Evolutionary conservation across 2,329 filamentous ascomycete genomes (phyloP).

Genomic region (Diaporthe sp.): DNA sequence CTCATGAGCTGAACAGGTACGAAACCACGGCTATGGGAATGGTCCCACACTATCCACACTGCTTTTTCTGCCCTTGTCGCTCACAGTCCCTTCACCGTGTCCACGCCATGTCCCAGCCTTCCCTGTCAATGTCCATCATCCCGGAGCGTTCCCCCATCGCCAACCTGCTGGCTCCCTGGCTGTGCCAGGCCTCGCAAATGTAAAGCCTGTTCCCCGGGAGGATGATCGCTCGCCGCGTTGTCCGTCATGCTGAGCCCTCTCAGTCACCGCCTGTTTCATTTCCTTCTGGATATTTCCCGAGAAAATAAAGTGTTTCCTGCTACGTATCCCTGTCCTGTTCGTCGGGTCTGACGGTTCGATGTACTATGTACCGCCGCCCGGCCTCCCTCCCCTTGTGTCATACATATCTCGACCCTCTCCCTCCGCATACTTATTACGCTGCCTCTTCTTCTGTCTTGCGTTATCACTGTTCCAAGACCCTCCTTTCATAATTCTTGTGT

Average conservation of each 20-base stretch:
- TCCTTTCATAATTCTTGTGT: slow-evolving; percentile 24
- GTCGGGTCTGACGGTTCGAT: slow-evolving; percentile 35
- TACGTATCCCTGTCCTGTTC: slow-evolving; percentile 38
- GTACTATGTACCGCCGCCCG: slow-evolving; percentile 34
- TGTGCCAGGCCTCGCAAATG: slow-evolving; percentile 38
- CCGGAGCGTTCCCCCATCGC: slow-evolving; percentile 40
- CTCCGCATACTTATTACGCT: slow-evolving; percentile 37
- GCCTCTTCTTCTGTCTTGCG: slow-evolving; percentile 18
- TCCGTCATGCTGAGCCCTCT: slow-evolving; percentile 37
- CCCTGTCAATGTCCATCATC: slow-evolving; percentile 42
- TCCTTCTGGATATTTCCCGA: slow-evolving; percentile 39
- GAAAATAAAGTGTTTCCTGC: slow-evolving; percentile 39
- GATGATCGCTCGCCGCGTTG: slow-evolving; percentile 41
- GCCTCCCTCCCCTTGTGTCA: slow-evolving; percentile 37
- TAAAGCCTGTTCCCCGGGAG: slow-evolving; percentile 41
- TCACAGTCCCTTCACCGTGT: slow-evolving; percentile 41
- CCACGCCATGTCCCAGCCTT: slow-evolving; percentile 30
- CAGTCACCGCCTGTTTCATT: slow-evolving; percentile 43
- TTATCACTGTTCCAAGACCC: slow-evolving; percentile 5
- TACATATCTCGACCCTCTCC: slow-evolving; percentile 41
- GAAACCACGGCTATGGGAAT: slow-evolving; percentile 38
- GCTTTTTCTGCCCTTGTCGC: slow-evolving; percentile 28
- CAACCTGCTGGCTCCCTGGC: slow-evolving; percentile 41
- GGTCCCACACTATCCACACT: slow-evolving; percentile 40
- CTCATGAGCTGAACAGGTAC: slow-evolving; percentile 33